A percentile compares a stretch with the other conserved stretches of the same genome.
Conservation (phyloP, 805 yeast genomes). For the Wickerhamiella slavikovae region DNA sequence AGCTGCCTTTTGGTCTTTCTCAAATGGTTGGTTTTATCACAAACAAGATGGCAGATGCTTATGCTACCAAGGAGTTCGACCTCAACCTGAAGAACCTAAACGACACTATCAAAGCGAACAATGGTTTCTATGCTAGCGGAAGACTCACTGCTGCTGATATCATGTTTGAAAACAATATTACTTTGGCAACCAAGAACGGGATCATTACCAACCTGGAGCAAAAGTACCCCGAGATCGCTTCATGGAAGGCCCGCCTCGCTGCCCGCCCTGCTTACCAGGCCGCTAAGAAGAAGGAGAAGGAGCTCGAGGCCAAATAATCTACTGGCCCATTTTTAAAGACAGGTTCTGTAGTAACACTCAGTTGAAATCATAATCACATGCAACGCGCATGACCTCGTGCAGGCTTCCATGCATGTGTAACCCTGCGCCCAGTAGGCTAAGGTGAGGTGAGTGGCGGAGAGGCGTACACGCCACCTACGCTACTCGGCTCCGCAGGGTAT, state of each 20-base stretch:
- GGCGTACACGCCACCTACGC: no score
- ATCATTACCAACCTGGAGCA: constrained; percentile 1
- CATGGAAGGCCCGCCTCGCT: constrained; percentile 7
- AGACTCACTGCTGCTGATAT: constrained; percentile 40
- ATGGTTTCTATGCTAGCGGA: constrained; percentile 38
- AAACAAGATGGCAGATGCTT: constrained; percentile 26
- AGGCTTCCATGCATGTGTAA: no score
- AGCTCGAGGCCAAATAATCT: no score
- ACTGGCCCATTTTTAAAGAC: no score
- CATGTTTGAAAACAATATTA: constrained; percentile 11
- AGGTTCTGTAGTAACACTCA: no score
- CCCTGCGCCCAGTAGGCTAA: no score
- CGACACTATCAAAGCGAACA: constrained; percentile 20
- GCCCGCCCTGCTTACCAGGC: constrained; percentile 3
- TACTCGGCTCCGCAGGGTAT: no score
- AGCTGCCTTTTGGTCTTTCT: constrained; percentile 1
- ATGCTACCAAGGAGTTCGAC: constrained; percentile 27
- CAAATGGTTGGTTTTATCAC: constrained; percentile 23
- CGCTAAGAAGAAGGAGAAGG: background rate
- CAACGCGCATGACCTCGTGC: no score
- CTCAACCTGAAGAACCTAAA: constrained; percentile 24
- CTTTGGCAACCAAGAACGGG: background rate
- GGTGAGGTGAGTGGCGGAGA: no score
- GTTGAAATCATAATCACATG: no score
- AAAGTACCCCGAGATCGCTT: constrained; percentile 7